These are phyloP conservation scores for Arabidopsis arenosa DNA, from an alignment of 345 rosid species.

Conservation along the genomic window DNA sequence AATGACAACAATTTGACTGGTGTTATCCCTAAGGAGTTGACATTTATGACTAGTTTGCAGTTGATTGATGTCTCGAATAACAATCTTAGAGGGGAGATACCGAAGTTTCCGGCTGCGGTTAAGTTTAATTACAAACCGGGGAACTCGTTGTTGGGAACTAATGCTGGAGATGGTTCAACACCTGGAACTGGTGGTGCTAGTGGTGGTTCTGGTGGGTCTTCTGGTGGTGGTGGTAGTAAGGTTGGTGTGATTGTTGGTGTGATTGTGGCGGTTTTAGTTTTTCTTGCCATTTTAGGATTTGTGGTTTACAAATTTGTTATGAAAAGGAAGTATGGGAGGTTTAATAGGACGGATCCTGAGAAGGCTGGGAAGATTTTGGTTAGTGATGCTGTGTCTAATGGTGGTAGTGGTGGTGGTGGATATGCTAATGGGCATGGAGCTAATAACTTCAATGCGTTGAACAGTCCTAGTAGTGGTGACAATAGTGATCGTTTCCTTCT, in stretches of 20 bases:
- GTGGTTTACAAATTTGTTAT: constrained; percentile 55
- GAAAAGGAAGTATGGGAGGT: constrained; percentile 50
- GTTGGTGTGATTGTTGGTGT: constrained; percentile 58
- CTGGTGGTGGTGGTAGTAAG: constrained; percentile 45
- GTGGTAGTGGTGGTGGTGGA: constrained; percentile 36
- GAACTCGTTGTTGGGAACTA: constrained; percentile 54
- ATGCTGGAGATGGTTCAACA: constrained; percentile 39
- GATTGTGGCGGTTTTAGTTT: constrained; percentile 52
- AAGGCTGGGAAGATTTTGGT: constrained; percentile 49
- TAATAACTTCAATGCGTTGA: constrained; percentile 50
- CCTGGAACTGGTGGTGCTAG: constrained; percentile 26
- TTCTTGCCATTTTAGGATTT: constrained; percentile 52
- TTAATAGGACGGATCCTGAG: constrained; percentile 54
- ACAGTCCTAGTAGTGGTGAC: constrained; percentile 67
- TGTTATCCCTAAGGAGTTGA: constrained; percentile 62
- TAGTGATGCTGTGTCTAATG: constrained; percentile 47
- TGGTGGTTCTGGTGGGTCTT: constrained; percentile 40
- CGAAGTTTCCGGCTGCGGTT: constrained; percentile 48
- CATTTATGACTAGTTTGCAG: constrained; percentile 53
- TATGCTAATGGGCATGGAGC: constrained; percentile 48
- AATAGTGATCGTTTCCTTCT: constrained; percentile 56
- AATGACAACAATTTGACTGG: constrained; percentile 70
- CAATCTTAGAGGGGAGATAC: constrained; percentile 64
- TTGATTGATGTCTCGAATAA: constrained; percentile 73
- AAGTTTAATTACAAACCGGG: constrained; percentile 55